phyloP scores from a whole-genome alignment of 2,329 filamentous ascomycete genomes.

The Blastomyces percursus region DNA sequence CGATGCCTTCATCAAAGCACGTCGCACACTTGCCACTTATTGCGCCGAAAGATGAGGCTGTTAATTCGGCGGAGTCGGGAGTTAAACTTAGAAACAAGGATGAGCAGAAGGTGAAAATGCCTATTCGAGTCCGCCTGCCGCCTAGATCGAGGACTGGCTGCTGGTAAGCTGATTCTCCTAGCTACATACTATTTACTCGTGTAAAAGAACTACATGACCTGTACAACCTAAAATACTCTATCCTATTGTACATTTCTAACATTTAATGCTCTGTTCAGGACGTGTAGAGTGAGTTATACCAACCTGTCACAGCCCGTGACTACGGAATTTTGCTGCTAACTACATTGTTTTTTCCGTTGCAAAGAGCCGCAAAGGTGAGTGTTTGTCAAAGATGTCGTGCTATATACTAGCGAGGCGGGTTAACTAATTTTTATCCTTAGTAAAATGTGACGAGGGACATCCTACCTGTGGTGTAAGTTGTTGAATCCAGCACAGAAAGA shows the following conservation, averaged over 20 bases:
- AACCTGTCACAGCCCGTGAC: background rate
- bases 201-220: background rate
- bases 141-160: constrained; percentile 45
- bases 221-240: background rate
- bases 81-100: constrained; percentile 18
- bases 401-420: background rate
- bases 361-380: constrained; percentile 34
- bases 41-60: constrained; percentile 35
- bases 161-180: constrained; percentile 31
- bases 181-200: background rate
- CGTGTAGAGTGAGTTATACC: constrained; percentile 30
- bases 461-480: constrained; percentile 43
- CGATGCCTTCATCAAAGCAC: constrained; percentile 28
- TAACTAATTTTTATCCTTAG: constrained; percentile 19
- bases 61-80: constrained; percentile 23
- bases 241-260: constrained; percentile 6
- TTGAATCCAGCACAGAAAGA: constrained; percentile 6
- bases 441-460: constrained; percentile 48
- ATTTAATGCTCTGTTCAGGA: constrained; percentile 24
- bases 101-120: constrained; percentile 23
- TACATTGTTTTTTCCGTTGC: background rate
- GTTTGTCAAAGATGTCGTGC: background rate
- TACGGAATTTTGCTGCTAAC: background rate
- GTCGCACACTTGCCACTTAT: constrained; percentile 34
- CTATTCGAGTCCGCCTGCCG: constrained; percentile 38